A percentile compares a stretch with the other conserved stretches of the same genome.
Conservation (phyloP, 139 green algal species). For the Cymbomonas tetramitiformis region DNA sequence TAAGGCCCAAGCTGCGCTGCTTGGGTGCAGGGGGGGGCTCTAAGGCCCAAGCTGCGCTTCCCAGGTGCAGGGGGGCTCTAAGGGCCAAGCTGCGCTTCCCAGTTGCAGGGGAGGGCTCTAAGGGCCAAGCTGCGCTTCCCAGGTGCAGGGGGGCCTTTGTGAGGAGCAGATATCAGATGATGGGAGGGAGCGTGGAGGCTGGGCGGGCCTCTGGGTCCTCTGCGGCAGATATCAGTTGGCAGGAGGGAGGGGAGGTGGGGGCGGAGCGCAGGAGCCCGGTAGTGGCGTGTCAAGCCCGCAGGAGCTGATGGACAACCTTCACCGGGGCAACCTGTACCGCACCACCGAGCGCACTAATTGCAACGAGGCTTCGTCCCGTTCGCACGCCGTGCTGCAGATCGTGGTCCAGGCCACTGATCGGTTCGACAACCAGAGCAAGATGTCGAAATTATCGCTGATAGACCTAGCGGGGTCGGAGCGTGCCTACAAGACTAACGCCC, state of each 20-base stretch:
- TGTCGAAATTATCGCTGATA: slow-evolving; percentile 43
- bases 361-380: slow-evolving; percentile 20
- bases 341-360: slow-evolving; percentile 5
- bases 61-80: too few relatives aligned
- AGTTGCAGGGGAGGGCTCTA: too few relatives aligned
- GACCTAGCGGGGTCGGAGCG: slow-evolving; percentile 34
- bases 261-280: too few relatives aligned
- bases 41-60: too few relatives aligned
- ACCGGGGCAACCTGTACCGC: neutral
- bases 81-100: too few relatives aligned
- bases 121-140: too few relatives aligned
- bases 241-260: neutral
- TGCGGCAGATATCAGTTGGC: neutral
- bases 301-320: too few relatives aligned
- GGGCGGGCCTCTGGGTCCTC: neutral
- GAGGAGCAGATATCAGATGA: too few relatives aligned
- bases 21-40: too few relatives aligned
- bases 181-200: neutral
- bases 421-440: neutral
- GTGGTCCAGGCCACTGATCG: neutral
- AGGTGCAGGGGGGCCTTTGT: too few relatives aligned
- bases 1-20: too few relatives aligned
- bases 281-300: too few relatives aligned
- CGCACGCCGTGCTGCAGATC: slow-evolving; percentile 23
- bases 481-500: slow-evolving; percentile 28